Evolutionary conservation across 2,329 filamentous ascomycete species (phyloP), one percentile per base, ranked within the genome.

Genomic region (Thyridium curvatum): DNA sequence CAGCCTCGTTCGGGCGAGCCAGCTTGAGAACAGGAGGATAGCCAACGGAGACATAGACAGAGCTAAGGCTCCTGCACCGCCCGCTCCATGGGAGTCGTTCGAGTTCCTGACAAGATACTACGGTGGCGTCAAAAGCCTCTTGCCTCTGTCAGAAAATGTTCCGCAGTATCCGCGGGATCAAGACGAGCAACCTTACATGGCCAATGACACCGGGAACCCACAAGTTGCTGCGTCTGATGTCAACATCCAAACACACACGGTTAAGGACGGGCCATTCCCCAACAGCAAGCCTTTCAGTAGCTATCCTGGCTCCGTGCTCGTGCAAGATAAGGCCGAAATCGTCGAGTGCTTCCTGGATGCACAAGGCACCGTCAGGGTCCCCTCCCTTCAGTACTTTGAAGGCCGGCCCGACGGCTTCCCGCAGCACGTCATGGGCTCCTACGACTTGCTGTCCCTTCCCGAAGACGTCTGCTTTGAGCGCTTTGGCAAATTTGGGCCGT

Each of bases 391-490:
- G 15, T 84, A 83, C 48, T 90, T 86, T 50, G 69, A 82, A 10
- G 91, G 91, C 3, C 76, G 93, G 3, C 85, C 89, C 0, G 72
- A 77, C 42, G 91, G 90, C 1, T 94, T 94, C 58, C 93, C 93
- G 0, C 79, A 93, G 35, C 77, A 88, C 42, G 77, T 86, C 3
- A 76, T 91, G 53, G 93, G 93, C n/a, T 94, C 88, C 0, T 90
- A 95, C 52, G 79, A 89, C 9, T 60, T 91, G 31, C 63, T 97
- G 12, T 83, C 81, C 1, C 66, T 97, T 29, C 78, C 84, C 14
- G 79, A 94, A 48, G 84, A 94, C 52, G 77, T 96, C 34, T 98
- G 93, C 64, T 96, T 95, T 55, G 93, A 98, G 50, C 77, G 93
- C 2, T 94, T 86, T 56, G 91, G 91, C 3, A 77, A 89, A 46